phyloP scores from a whole-genome alignment of 495 filamentous ascomycete species.

The Aspergillus mulundensis region DNA sequence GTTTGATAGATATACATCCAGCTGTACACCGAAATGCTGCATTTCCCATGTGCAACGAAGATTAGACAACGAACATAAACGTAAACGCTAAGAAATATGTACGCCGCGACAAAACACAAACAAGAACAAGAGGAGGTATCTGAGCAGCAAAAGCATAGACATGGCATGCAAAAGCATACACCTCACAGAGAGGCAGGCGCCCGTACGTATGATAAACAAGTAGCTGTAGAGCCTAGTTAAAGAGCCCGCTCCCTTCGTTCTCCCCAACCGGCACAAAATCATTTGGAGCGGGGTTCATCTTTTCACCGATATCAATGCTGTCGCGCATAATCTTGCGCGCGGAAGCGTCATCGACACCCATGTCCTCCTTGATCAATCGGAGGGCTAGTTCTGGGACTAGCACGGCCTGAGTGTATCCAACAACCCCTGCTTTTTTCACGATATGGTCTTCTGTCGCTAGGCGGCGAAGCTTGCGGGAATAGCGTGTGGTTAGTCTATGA shows the following conservation, averaged over 20 bases:
- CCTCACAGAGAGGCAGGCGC: not conserved
- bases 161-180: not conserved
- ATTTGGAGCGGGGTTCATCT: conserved; percentile 61
- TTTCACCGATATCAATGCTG: conserved; percentile 72
- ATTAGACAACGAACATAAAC: not conserved
- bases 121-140: not conserved
- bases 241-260: not conserved
- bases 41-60: not conserved
- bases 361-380: conserved; percentile 78
- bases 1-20: not conserved
- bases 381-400: conserved; percentile 82
- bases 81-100: not conserved
- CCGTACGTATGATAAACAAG: not conserved
- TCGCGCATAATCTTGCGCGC: conserved; percentile 68
- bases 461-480: conserved; percentile 58
- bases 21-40: not conserved
- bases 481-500: conserved; percentile 60
- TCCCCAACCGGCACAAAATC: conserved; percentile 51
- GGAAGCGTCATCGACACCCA: conserved; percentile 59
- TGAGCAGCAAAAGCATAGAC: not conserved
- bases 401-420: conserved; percentile 76
- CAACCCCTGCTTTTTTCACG: conserved; percentile 64
- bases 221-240: not conserved
- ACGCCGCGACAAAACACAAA: not conserved
- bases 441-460: conserved; percentile 63